Conservation (phyloP, 1,284 basidiomycete species). For the Athelia psychrophila region DNA sequence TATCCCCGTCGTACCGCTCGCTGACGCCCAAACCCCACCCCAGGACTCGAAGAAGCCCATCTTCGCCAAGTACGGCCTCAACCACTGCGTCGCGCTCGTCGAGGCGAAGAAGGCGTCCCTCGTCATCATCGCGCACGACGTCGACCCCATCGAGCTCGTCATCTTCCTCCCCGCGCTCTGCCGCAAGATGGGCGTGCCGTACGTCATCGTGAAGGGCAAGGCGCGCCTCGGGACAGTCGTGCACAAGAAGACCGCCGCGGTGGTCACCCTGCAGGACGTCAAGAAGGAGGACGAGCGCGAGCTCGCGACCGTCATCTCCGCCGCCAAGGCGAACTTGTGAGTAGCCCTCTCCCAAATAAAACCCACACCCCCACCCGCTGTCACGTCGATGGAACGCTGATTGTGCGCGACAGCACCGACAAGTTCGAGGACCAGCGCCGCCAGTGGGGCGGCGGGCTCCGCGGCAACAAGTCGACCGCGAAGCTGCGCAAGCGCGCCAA, state of each 20-base stretch:
- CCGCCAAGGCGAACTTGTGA: constrained; percentile 96
- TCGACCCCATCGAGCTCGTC: constrained; percentile 98
- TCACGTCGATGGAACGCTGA: too few species aligned
- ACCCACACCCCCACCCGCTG: too few species aligned
- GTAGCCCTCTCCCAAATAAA: too few species aligned
- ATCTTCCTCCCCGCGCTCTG: constrained; percentile 98
- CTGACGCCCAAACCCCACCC: too few species aligned
- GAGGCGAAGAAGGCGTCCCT: constrained; percentile 98
- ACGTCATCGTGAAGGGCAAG: constrained; percentile 98
- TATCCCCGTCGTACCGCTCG: too few species aligned
- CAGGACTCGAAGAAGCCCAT: constrained; percentile 89
- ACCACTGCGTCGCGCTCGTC: constrained; percentile 94
- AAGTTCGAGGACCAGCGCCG: constrained; percentile 92
- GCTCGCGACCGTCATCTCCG: constrained; percentile 88
- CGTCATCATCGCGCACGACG: constrained; percentile 97
- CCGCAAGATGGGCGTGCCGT: constrained; percentile 98
- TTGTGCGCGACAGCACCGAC: constrained; percentile 65
- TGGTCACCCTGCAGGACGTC: constrained; percentile 91
- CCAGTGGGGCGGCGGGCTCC: constrained; percentile 81
- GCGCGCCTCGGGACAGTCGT: constrained; percentile 95
- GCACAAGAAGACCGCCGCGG: constrained; percentile 97
- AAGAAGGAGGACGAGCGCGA: constrained; percentile 93
- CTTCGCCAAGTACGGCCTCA: constrained; percentile 96
- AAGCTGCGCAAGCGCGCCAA: constrained; percentile 96
- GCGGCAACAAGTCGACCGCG: constrained; percentile 78